phyloP scores from a whole-genome alignment of 2,329 filamentous ascomycete genomes.

The Cladosporium sp. region DNA sequence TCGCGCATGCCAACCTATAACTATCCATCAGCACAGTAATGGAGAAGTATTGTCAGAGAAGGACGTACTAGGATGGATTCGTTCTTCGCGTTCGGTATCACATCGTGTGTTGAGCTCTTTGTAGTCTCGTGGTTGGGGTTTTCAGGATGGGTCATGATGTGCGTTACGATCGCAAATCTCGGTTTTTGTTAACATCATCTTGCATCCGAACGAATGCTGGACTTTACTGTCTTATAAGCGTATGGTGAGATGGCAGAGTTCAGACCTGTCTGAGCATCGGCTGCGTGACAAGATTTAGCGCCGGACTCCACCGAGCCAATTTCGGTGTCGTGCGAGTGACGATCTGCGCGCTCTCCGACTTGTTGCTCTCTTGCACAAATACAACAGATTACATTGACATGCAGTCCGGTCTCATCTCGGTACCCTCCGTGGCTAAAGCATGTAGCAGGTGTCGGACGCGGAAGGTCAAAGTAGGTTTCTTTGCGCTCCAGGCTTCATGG shows the following conservation, averaged over 20 bases:
- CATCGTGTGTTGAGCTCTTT: not conserved
- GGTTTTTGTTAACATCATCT: not conserved
- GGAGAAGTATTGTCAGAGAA: not conserved
- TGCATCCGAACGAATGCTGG: not conserved
- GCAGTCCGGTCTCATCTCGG: not conserved
- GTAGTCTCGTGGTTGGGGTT: not conserved
- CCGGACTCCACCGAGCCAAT: not conserved
- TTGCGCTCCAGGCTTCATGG: not conserved
- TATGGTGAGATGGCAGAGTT: not conserved
- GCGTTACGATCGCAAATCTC: not conserved
- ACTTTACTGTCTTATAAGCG: not conserved
- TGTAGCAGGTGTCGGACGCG: slow-evolving; percentile 28
- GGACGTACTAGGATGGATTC: not conserved
- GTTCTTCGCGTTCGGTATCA: not conserved
- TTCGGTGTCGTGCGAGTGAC: not conserved
- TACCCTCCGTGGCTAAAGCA: slow-evolving; percentile 23
- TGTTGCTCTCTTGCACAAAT: not conserved
- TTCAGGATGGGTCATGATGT: not conserved
- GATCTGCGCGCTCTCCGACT: not conserved
- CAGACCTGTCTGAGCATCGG: not conserved
- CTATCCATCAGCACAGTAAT: not conserved
- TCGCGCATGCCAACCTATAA: not conserved
- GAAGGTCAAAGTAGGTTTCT: slow-evolving; percentile 18
- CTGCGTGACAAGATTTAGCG: not conserved
- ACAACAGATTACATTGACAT: not conserved